Base-by-base conservation (phyloP, 2,329 filamentous ascomycete genomes). In the Elsinoe australis region DNA sequence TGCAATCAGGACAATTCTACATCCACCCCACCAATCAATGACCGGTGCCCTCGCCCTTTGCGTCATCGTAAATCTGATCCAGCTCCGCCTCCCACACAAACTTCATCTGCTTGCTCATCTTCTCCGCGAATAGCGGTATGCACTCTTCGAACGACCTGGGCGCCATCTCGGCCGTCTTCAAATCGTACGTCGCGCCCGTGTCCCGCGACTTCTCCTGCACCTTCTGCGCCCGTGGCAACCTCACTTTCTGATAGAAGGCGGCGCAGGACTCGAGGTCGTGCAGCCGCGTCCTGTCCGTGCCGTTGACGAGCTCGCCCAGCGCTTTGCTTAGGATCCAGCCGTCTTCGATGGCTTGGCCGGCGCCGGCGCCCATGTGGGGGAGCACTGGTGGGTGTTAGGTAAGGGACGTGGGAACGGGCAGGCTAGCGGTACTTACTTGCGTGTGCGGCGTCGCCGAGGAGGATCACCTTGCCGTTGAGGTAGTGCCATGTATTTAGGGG, bases 391-490 rank as follows among this genome's bases (percentile, higher is more conserved):
- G n/a, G n/a, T n/a, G n/a, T 12, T 18, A 4, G 14, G 26, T 49
- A 17, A 34, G 28, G 14, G 10, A 4, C 2, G 14, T 12, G 3
- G 3, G 10, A 28, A 14, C 3, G 10, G 5, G 10, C 21, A 41
- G 6, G 2, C 7, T 5, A 38, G 5, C 17, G 5, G 5, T 3
- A 51, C 49, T 47, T 35, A 51, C 49, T 75, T 0, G 78, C 78
- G 57, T 83, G 79, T 0, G 79, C 80, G 0, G 79, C 78, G 56
- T 83, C 79, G 10, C 79, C 80, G 0, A 78, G 60, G 2, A 82
- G 66, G 0, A 67, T 61, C 8, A 71, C 64, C 29, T 64, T 63
- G 2, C 64, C 66, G 4, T 50, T 53, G 12, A 71, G 71, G 2
- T 74, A 70, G 55, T 54, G 52, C 60, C 59, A 63, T 69, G 70